Percentiles rank a stretch among this genome's conserved stretches.
Conservation (phyloP, 495 filamentous ascomycete species). For the Friedmanniomyces endolithicus region DNA sequence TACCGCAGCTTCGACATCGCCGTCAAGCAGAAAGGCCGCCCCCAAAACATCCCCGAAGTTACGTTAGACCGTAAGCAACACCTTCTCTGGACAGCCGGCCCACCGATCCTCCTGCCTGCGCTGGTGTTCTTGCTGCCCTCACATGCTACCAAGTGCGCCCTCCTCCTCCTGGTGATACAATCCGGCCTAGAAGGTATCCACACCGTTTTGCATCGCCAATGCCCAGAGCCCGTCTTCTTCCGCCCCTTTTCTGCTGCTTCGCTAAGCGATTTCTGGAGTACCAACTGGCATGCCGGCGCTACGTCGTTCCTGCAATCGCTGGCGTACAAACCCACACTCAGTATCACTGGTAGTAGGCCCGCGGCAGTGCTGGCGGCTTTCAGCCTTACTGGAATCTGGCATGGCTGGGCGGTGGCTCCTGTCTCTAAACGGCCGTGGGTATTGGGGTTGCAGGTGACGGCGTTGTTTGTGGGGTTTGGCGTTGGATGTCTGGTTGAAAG, state of each 20-base stretch:
- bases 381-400: conserved; percentile 11
- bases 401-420: conserved; percentile 3
- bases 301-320: conserved; percentile 6
- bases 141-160: background rate
- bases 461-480: conserved; percentile 6
- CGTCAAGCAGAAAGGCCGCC: conserved; percentile 7
- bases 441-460: background rate
- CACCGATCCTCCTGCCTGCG: background rate
- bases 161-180: conserved; percentile 4
- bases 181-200: conserved; percentile 1
- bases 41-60: background rate
- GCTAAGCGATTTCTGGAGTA: conserved; percentile 9
- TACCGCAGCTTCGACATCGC: conserved; percentile 15
- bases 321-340: conserved; percentile 4
- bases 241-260: conserved; percentile 6
- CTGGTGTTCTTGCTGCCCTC: background rate
- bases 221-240: conserved; percentile 6
- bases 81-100: background rate
- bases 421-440: background rate
- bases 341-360: background rate
- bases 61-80: background rate
- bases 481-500: background rate
- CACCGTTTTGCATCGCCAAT: conserved; percentile 2
- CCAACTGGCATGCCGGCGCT: conserved; percentile 10
- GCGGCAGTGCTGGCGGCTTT: conserved; percentile 8